Evolutionary conservation across 371 early-diverging fungal species (phyloP).

Genomic region (Mucor velutinosus): DNA sequence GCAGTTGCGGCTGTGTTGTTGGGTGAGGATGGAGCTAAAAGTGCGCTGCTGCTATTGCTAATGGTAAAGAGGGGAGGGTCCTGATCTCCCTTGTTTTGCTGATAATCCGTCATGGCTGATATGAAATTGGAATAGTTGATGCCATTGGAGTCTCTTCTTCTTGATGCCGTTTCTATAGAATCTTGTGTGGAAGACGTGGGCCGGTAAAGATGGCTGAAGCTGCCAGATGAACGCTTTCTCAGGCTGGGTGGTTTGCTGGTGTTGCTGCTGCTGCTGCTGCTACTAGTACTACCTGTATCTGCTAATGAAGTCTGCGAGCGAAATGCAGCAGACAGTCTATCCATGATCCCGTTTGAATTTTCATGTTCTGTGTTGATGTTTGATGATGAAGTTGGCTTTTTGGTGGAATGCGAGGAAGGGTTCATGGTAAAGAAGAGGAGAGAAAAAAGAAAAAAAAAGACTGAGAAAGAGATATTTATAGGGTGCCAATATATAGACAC

Average conservation of each 20-base stretch:
- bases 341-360: constrained; percentile 2
- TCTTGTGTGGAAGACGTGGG: background rate
- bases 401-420: background rate
- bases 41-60: background rate
- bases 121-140: constrained; percentile 7
- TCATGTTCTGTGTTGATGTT: background rate
- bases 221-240: constrained; percentile 18
- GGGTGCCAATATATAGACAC: background rate
- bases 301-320: constrained; percentile 3
- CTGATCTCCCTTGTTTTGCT: constrained; percentile 1
- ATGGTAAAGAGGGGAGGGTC: background rate
- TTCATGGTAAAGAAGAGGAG: background rate
- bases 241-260: background rate
- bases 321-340: constrained; percentile 17
- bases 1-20: background rate
- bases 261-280: background rate
- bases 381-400: background rate
- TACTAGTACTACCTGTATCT: background rate
- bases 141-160: constrained; percentile 15
- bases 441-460: background rate
- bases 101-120: constrained; percentile 3
- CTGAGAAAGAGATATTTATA: background rate
- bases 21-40: background rate
- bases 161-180: background rate
- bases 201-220: background rate